Percentiles rank a stretch among this genome's conserved stretches.
phyloP scores from a whole-genome alignment of 164 flowering plant genomes.

The Vitis labrusca region DNA sequence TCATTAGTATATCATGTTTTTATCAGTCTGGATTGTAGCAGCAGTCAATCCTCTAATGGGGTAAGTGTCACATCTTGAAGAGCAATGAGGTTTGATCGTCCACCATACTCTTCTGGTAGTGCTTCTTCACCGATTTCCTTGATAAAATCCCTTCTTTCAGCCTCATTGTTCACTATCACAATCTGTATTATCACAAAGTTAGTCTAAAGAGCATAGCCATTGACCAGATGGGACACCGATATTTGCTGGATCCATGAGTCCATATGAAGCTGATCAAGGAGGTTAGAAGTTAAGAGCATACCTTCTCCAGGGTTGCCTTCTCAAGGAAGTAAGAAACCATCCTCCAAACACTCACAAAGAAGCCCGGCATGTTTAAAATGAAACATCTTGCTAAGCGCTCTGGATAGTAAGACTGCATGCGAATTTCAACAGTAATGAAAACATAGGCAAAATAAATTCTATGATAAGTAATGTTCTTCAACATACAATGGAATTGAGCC shows the following conservation, averaged over 20 bases:
- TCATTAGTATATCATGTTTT: not conserved
- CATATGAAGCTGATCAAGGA: too few species aligned
- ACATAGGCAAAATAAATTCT: not conserved
- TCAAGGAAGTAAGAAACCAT: conserved; percentile 73
- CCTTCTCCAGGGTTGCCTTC: conserved; percentile 81
- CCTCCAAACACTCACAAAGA: conserved; percentile 80
- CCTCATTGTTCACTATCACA: conserved; percentile 63
- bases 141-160: conserved; percentile 37
- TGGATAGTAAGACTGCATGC: conserved; percentile 76
- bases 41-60: conserved; percentile 11
- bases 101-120: conserved; percentile 74
- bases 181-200: conserved; percentile 41
- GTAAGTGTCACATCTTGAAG: conserved; percentile 57
- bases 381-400: conserved; percentile 71
- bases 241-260: too few species aligned
- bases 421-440: not conserved
- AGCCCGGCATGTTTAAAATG: conserved; percentile 70
- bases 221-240: not conserved
- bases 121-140: conserved; percentile 61
- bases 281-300: conserved; percentile 9
- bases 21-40: not conserved
- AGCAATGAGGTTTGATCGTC: conserved; percentile 56
- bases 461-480: not conserved
- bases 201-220: not conserved
- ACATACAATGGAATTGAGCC: too few species aligned